Evolutionary conservation across 2,329 filamentous ascomycete genomes (phyloP).

Genomic region (Thermothelomyces thermophilus): DNA sequence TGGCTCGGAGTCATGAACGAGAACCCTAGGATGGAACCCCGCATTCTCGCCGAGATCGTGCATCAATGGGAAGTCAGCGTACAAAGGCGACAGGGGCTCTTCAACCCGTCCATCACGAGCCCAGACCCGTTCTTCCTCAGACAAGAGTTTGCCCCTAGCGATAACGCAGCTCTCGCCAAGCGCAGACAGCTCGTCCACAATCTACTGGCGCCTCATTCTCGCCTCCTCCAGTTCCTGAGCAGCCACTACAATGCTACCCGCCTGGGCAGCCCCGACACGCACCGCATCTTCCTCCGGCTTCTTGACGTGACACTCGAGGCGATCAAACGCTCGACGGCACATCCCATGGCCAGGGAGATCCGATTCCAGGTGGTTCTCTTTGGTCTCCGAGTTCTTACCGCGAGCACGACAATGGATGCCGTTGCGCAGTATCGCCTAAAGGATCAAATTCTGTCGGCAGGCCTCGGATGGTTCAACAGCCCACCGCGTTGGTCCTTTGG

Average conservation of each 20-base stretch:
- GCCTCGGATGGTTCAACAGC: slow-evolving; percentile 79
- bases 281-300: slow-evolving; percentile 74
- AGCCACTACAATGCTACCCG: slow-evolving; percentile 94
- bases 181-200: slow-evolving; percentile 75
- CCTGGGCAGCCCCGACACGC: slow-evolving; percentile 74
- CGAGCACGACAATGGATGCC: slow-evolving; percentile 59
- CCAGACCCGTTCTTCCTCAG: slow-evolving; percentile 84
- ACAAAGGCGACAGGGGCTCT: slow-evolving; percentile 70
- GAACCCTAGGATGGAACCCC: slow-evolving; percentile 79
- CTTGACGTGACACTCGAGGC: slow-evolving; percentile 73
- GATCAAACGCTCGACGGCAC: slow-evolving; percentile 61
- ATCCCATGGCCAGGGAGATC: slow-evolving; percentile 87
- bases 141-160: slow-evolving; percentile 88
- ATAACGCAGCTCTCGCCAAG: slow-evolving; percentile 66
- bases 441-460: slow-evolving; percentile 80
- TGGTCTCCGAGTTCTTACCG: slow-evolving; percentile 67
- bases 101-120: slow-evolving; percentile 65
- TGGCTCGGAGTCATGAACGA: slow-evolving; percentile 98
- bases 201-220: slow-evolving; percentile 77
- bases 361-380: slow-evolving; percentile 84
- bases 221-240: slow-evolving; percentile 78
- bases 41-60: slow-evolving; percentile 78
- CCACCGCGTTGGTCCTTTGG: slow-evolving; percentile 90
- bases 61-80: slow-evolving; percentile 88
- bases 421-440: slow-evolving; percentile 74